These are phyloP conservation scores for Aureobasidium sp. DNA, from an alignment of 2,329 filamentous ascomycete genomes.

Conservation along the genomic window DNA sequence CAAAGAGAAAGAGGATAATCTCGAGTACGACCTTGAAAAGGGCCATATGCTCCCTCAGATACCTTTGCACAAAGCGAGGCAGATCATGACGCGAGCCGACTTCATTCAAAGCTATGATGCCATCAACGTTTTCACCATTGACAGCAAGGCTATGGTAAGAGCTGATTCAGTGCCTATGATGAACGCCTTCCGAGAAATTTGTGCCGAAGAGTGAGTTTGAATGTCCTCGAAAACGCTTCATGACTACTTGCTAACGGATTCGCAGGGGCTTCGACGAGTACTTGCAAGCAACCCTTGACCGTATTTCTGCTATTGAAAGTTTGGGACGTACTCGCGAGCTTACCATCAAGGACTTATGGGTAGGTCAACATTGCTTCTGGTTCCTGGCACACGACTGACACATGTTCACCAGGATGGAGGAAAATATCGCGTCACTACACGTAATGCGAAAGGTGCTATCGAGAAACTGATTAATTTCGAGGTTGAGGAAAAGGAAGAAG, in stretches of 20 bases:
- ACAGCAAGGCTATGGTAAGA: slow-evolving; percentile 75
- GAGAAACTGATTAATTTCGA: slow-evolving; percentile 43
- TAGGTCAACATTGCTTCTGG: not conserved
- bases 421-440: slow-evolving; percentile 60
- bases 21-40: slow-evolving; percentile 53
- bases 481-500: slow-evolving; percentile 24
- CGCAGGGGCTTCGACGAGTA: slow-evolving; percentile 66
- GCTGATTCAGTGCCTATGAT: slow-evolving; percentile 97
- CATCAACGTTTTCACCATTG: slow-evolving; percentile 92
- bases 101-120: slow-evolving; percentile 92
- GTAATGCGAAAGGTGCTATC: slow-evolving; percentile 41
- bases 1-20: slow-evolving; percentile 57
- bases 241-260: not conserved
- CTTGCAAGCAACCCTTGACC: slow-evolving; percentile 71
- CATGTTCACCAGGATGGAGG: slow-evolving; percentile 52
- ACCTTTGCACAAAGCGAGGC: slow-evolving; percentile 72
- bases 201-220: slow-evolving; percentile 44
- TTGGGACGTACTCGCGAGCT: slow-evolving; percentile 89
- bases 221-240: not conserved
- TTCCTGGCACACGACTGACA: not conserved
- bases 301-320: slow-evolving; percentile 89
- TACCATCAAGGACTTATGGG: slow-evolving; percentile 87
- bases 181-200: slow-evolving; percentile 81
- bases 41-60: slow-evolving; percentile 76
- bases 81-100: slow-evolving; percentile 93